phyloP scores from a whole-genome alignment of 371 early-diverging fungal genomes.

The Mortierella sp. region DNA sequence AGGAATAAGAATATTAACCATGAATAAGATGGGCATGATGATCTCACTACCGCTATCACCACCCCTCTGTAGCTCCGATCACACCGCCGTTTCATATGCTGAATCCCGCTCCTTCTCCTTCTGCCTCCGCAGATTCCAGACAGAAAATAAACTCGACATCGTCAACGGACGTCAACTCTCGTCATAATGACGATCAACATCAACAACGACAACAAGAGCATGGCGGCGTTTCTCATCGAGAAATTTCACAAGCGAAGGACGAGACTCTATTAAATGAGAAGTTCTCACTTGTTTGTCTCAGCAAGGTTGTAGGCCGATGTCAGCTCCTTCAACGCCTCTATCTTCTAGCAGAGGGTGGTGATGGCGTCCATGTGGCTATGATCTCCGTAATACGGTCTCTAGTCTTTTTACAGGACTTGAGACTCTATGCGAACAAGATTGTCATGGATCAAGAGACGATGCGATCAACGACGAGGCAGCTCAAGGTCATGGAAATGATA shows the following conservation, averaged over 20 bases:
- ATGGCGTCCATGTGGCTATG: conserved; percentile 16
- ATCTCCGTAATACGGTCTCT: conserved; percentile 12
- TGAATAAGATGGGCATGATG: not conserved
- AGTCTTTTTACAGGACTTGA: conserved; percentile 8
- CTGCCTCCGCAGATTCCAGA: too few relatives aligned
- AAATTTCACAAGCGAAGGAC: not conserved
- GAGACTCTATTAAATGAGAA: not conserved
- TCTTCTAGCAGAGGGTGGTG: conserved; percentile 14
- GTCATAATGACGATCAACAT: too few relatives aligned
- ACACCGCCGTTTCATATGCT: too few relatives aligned
- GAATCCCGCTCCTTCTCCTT: too few relatives aligned
- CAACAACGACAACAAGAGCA: not conserved
- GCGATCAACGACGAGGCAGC: not conserved
- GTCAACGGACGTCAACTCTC: too few relatives aligned
- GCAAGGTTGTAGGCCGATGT: conserved; percentile 15
- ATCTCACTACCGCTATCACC: too few relatives aligned
- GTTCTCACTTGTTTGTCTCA: conserved; percentile 15
- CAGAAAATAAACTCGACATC: too few relatives aligned
- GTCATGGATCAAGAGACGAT: conserved; percentile 4
- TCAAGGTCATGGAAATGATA: conserved; percentile 20
- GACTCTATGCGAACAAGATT: conserved; percentile 15
- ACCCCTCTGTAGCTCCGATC: too few relatives aligned
- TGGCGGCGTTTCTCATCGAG: not conserved
- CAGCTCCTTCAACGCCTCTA: conserved; percentile 10
- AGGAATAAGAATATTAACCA: not conserved